Conservation (phyloP, 2,329 filamentous ascomycete species). For the Hymenoscyphus infarciens region DNA sequence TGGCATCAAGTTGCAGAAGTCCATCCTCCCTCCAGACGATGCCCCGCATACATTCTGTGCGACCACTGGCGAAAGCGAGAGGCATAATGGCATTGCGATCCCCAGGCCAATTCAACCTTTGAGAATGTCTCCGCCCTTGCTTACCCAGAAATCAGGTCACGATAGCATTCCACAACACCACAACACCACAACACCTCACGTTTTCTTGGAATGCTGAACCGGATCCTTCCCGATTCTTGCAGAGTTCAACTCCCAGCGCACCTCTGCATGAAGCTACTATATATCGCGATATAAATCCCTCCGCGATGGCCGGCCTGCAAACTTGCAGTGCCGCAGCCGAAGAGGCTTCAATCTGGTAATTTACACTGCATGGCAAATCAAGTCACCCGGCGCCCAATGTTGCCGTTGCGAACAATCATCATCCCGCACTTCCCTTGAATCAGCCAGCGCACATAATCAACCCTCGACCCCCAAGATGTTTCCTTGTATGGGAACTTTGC, state of each 20-base stretch:
- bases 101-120: no score
- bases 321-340: neutral
- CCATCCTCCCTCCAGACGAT: no score
- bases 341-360: conserved; percentile 1
- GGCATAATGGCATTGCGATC: no score
- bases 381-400: neutral
- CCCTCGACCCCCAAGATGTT: neutral
- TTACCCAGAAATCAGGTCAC: no score
- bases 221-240: no score
- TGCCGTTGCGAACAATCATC: neutral
- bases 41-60: no score
- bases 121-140: no score
- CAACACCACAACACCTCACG: neutral
- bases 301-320: neutral
- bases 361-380: neutral
- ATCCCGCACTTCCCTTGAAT: neutral
- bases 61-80: no score
- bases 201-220: neutral
- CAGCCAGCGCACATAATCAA: neutral
- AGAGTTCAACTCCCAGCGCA: neutral
- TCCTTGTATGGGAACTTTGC: neutral
- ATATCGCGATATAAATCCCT: neutral
- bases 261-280: neutral
- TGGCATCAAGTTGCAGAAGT: no score
- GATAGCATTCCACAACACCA: no score